Conservation (phyloP, 345 rosid genomes). For the Heritiera fomes region DNA sequence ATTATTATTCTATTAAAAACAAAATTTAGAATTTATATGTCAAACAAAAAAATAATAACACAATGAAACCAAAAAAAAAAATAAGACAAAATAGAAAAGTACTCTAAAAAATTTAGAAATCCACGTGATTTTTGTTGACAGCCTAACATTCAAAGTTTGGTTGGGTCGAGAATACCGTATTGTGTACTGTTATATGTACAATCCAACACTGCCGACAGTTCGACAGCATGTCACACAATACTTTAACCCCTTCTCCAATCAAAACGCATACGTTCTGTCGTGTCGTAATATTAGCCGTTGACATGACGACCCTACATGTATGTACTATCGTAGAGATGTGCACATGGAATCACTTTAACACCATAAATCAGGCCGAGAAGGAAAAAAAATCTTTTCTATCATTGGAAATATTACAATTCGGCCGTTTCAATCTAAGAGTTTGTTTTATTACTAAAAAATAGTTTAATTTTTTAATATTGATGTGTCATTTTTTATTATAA, state of each 20-base stretch:
- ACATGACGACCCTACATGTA: conserved; percentile 17
- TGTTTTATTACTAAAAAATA: no score
- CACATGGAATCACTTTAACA: conserved; percentile 11
- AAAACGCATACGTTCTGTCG: not conserved
- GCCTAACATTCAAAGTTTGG: conserved; percentile 5
- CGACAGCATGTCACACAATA: conserved; percentile 12
- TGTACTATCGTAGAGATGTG: not conserved
- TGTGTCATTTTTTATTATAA: no score
- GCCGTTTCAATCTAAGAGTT: not conserved
- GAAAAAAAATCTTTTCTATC: not conserved
- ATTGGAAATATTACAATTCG: not conserved
- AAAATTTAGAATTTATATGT: no score
- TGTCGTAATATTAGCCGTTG: conserved; percentile 27
- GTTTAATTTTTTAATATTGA: no score
- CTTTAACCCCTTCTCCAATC: not conserved
- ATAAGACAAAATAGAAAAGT: not conserved
- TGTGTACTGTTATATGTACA: not conserved
- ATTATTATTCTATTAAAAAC: no score
- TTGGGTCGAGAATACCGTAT: not conserved
- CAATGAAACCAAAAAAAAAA: not conserved
- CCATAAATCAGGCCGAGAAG: not conserved
- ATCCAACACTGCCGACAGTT: conserved; percentile 32
- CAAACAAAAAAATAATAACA: no score
- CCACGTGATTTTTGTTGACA: conserved; percentile 7
- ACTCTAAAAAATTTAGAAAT: not conserved